Percentiles rank a stretch among this genome's conserved stretches.
Evolutionary conservation across 192 early-diverging fungal genomes (phyloP).

Genomic region (Lobosporangium transversale): DNA sequence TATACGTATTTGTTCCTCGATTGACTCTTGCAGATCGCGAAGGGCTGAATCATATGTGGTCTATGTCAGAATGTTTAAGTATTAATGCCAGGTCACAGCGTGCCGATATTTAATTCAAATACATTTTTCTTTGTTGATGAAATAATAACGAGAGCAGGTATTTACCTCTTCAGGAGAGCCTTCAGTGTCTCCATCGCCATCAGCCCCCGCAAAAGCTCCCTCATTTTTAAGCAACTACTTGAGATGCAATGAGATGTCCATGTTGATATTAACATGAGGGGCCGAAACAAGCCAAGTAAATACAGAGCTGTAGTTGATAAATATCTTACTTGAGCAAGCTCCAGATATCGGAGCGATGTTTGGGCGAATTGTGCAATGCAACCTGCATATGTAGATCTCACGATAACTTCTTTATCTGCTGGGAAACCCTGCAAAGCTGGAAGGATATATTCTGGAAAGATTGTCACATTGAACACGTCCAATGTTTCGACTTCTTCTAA

Average conservation of each 20-base stretch:
- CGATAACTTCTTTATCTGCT: conserved; percentile 77
- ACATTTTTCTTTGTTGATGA: too few relatives aligned
- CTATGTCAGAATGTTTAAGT: too few relatives aligned
- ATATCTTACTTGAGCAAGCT: conserved; percentile 71
- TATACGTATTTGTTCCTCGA: conserved; percentile 83
- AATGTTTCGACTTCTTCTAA: conserved; percentile 79
- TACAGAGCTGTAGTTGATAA: too few relatives aligned
- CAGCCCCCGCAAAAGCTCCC: conserved; percentile 52
- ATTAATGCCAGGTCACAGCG: too few relatives aligned
- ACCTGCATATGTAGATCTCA: conserved; percentile 84
- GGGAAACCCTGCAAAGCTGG: conserved; percentile 78
- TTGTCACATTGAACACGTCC: conserved; percentile 81
- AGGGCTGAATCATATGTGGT: conserved; percentile 78
- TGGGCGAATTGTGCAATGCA: conserved; percentile 85
- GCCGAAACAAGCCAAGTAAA: too few relatives aligned
- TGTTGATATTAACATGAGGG: too few relatives aligned
- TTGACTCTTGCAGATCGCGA: conserved; percentile 78
- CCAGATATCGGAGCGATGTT: conserved; percentile 76
- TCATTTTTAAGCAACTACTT: conserved; percentile 62
- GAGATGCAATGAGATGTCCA: too few relatives aligned
- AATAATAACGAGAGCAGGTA: too few relatives aligned
- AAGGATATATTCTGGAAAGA: conserved; percentile 92
- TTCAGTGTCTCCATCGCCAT: conserved; percentile 53
- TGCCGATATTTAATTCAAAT: too few relatives aligned
- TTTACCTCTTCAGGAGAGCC: conserved; percentile 55